Base-by-base conservation (phyloP, 441 rosid species). In the Isatis lusitanica region DNA sequence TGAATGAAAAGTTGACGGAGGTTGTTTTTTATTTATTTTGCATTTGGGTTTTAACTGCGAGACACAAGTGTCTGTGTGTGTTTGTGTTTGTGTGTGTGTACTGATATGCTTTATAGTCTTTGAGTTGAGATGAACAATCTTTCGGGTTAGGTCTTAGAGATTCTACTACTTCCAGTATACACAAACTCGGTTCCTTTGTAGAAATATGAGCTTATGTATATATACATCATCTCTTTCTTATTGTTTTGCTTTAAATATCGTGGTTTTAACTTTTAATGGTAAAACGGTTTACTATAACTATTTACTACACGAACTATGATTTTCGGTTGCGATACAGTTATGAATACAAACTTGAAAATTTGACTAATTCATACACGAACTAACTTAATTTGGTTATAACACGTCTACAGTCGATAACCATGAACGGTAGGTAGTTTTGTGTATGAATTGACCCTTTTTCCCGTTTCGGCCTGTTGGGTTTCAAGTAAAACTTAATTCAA, bases 111-210 rank as follows among this genome's bases (percentile, higher is more conserved):
- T 67, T 60, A 61, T 59, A 60, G 74, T 75, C 50, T 52, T 61
- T 18, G 68, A 65, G 74, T 75, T 75, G 79, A 68, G 79, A 62
- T 75, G 43, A 53, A 75, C 79, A 44, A 52, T 61, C 15, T 52
- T 68, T 68, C 48, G 44, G 70, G 38, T 62, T 74, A 68, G 74
- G 74, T 58, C 43, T 68, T 61, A 64, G 68, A 64, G 8, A 61
- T 74, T 15, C 61, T 17, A 30, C 7, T 12, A 10, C 57, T 51
- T 55, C 24, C 48, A n/a, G 30, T 9, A 11, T 55, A 47, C 66
- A 36, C 65, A 46, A 63, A 62, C 36, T 63, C 38, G 11, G 65
- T 62, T 60, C 43, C 50, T 42, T 21, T 75, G 74, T 46, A 44
- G 28, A 36, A 36, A 35, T 33, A 43, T 52, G 74, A 68, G 74